Conservation (phyloP, 768 basidiomycete species). For the Lentinula sp. region DNA sequence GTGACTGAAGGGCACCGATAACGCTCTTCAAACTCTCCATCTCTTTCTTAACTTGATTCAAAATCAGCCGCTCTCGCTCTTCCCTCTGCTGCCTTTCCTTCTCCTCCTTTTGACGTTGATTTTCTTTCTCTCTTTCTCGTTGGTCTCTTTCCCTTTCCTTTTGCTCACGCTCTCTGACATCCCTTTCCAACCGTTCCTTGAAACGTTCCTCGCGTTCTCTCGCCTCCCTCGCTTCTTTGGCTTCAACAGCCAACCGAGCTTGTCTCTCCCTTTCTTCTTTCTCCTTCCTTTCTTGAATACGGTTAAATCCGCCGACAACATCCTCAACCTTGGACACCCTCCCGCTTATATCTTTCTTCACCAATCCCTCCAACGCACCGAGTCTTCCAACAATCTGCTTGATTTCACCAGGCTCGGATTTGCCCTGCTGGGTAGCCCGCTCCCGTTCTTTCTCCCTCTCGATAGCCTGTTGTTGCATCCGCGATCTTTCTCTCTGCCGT, state of each 20-base stretch:
- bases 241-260: slow-evolving; percentile 16
- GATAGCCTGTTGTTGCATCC: neutral
- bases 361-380: slow-evolving; percentile 47
- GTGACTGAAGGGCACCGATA: slow-evolving; percentile 23
- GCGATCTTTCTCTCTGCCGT: neutral
- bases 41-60: slow-evolving; percentile 50
- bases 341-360: slow-evolving; percentile 35
- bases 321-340: slow-evolving; percentile 48
- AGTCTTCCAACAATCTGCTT: slow-evolving; percentile 51
- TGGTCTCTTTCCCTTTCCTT: neutral
- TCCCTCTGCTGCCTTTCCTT: slow-evolving; percentile 10
- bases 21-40: slow-evolving; percentile 47
- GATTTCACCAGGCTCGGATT: slow-evolving; percentile 43
- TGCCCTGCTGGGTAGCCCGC: neutral
- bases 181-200: neutral
- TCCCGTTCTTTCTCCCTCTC: neutral
- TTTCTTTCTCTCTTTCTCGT: no score
- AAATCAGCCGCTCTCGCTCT: slow-evolving; percentile 24
- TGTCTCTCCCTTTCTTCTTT: no score
- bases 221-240: no score
- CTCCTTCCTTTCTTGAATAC: neutral
- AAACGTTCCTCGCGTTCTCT: no score
- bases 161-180: neutral
- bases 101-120: no score
- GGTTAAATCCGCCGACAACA: slow-evolving; percentile 16